These are phyloP conservation scores for Aureobasidium sp. DNA, from an alignment of 2,329 filamentous ascomycete genomes.

Conservation along the genomic window DNA sequence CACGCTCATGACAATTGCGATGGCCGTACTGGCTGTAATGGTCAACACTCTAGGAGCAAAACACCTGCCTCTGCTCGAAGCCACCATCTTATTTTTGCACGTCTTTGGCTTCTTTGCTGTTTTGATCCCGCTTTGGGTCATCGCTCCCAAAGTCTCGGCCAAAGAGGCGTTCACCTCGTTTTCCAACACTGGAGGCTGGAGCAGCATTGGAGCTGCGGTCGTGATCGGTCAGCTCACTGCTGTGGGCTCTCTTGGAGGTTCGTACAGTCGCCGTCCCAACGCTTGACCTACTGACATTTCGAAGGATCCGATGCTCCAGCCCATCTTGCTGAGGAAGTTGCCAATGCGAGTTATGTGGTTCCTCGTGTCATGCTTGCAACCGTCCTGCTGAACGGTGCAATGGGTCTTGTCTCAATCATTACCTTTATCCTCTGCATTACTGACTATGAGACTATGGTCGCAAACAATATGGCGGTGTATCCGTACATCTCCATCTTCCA, in stretches of 20 bases:
- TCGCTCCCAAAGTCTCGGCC: constrained; percentile 33
- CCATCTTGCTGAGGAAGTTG: constrained; percentile 24
- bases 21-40: constrained; percentile 17
- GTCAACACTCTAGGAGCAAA: constrained; percentile 30
- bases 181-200: constrained; percentile 38
- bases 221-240: constrained; percentile 14
- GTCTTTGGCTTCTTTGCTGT: constrained; percentile 18
- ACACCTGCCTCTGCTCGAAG: constrained; percentile 18
- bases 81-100: constrained; percentile 21
- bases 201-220: constrained; percentile 20
- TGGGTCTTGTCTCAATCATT: constrained; percentile 34
- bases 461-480: constrained; percentile 29
- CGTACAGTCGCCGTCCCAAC: constrained; percentile 32
- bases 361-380: constrained; percentile 35
- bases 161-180: constrained; percentile 41
- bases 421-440: constrained; percentile 31
- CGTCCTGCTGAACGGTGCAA: constrained; percentile 31
- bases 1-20: constrained; percentile 18
- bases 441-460: constrained; percentile 24
- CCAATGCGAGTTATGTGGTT: constrained; percentile 22
- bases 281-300: constrained; percentile 26
- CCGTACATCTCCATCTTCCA: constrained; percentile 15
- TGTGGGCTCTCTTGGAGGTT: constrained; percentile 12
- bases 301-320: constrained; percentile 16
- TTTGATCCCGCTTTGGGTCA: constrained; percentile 27